Conservation (phyloP, 768 basidiomycete genomes). For the Coprinopsis strossmayeri region DNA sequence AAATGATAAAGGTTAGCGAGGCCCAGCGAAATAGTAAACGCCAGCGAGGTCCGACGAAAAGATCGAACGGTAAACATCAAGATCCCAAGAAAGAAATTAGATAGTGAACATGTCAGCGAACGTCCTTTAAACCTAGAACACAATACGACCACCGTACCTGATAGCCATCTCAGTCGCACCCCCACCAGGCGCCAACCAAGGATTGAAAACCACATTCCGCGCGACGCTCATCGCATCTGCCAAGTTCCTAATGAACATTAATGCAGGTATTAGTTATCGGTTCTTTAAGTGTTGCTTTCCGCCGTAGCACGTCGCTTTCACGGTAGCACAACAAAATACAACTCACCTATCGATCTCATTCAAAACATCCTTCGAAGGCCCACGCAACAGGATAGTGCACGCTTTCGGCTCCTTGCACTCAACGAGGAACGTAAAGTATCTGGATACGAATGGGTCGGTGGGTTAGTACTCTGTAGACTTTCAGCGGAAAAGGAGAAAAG, state of each 20-base stretch:
- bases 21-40: too few species aligned
- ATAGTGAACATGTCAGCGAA: too few species aligned
- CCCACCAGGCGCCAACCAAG: constrained; percentile 87
- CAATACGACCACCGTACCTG: constrained; percentile 24
- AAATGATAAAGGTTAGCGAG: too few species aligned
- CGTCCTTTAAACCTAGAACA: too few species aligned
- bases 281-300: too few species aligned
- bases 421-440: constrained; percentile 97
- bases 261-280: too few species aligned
- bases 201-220: constrained; percentile 95
- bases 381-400: constrained; percentile 95
- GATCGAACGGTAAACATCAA: too few species aligned
- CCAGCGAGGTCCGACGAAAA: too few species aligned
- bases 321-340: too few species aligned
- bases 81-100: too few species aligned
- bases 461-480: neutral
- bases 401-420: constrained; percentile 89
- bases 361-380: constrained; percentile 95
- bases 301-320: too few species aligned
- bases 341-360: constrained; percentile 98
- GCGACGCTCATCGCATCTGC: constrained; percentile 98
- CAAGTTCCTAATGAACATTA: too few species aligned
- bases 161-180: constrained; percentile 99
- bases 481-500: neutral
- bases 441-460: constrained; percentile 19